Percentiles rank a stretch among this genome's conserved stretches.
phyloP scores from a whole-genome alignment of 2,329 filamentous ascomycete genomes.

The Fusarium neocosmosporiellum region DNA sequence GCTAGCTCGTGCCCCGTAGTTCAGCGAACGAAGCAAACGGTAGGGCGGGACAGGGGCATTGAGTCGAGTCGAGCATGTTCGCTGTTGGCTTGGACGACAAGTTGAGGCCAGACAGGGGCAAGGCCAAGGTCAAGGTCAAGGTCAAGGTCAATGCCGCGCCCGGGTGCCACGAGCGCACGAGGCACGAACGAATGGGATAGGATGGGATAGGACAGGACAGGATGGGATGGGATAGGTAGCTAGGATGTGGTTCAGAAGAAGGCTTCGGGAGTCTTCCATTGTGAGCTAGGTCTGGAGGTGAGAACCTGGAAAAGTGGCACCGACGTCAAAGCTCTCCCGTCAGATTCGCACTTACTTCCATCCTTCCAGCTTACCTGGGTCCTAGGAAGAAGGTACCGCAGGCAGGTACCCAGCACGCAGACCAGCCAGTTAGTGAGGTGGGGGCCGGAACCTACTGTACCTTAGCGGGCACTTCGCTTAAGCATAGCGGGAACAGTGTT shows the following conservation, averaged over 20 bases:
- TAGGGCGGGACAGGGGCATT: conserved; percentile 1
- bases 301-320: neutral
- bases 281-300: conserved; percentile 16
- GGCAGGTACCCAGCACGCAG: neutral
- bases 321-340: conserved; percentile 22
- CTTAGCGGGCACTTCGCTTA: conserved; percentile 42
- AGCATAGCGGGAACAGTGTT: conserved; percentile 40
- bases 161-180: conserved; percentile 24
- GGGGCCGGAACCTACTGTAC: conserved; percentile 8
- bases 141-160: conserved; percentile 40
- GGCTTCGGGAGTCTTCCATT: conserved; percentile 18
- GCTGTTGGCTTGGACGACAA: conserved; percentile 15
- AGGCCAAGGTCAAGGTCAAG: conserved; percentile 19
- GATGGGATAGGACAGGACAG: neutral
- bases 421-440: neutral
- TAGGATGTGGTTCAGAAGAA: conserved; percentile 22
- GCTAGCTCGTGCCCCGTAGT: neutral
- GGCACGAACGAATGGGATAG: conserved; percentile 9
- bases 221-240: neutral
- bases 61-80: neutral
- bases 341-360: conserved; percentile 6
- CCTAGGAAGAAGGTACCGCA: neutral
- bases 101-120: conserved; percentile 29
- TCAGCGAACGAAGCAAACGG: conserved; percentile 4
- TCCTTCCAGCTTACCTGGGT: neutral